Percentiles rank a stretch among this genome's conserved stretches.
phyloP scores from a whole-genome alignment of 106 monocot species.

The Agapanthus africanus region DNA sequence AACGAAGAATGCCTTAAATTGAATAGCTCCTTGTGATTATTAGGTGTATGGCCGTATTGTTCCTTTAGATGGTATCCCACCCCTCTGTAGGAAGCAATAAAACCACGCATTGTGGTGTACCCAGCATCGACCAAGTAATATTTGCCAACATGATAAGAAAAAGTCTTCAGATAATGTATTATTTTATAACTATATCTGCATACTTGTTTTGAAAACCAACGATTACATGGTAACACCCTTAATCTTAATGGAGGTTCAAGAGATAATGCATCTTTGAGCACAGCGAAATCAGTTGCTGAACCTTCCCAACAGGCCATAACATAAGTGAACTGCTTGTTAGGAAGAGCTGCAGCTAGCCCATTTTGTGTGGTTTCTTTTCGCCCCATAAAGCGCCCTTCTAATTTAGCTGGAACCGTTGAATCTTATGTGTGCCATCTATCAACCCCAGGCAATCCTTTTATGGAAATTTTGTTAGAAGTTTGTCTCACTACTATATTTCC shows the following conservation, averaged over 20 bases:
- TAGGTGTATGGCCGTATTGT: not conserved
- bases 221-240: not conserved
- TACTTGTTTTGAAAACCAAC: not conserved
- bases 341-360: not conserved
- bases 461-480: too few species aligned
- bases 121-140: slow-evolving; percentile 4
- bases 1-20: slow-evolving; percentile 1
- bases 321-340: slow-evolving; percentile 7
- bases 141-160: not conserved
- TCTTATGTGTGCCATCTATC: not conserved
- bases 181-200: not conserved
- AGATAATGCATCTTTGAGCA: slow-evolving; percentile 3
- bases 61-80: slow-evolving; percentile 1
- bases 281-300: slow-evolving; percentile 8
- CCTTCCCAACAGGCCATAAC: slow-evolving; percentile 9
- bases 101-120: not conserved
- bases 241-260: not conserved
- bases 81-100: not conserved
- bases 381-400: not conserved
- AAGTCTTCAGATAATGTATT: not conserved
- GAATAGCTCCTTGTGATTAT: not conserved
- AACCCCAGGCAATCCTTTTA: not conserved
- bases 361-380: slow-evolving; percentile 9
- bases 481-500: too few species aligned
- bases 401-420: too few species aligned